These are phyloP conservation scores for Globisporangium abappressorium DNA, from an alignment of 352 stramenopile species.

Conservation along the genomic window DNA sequence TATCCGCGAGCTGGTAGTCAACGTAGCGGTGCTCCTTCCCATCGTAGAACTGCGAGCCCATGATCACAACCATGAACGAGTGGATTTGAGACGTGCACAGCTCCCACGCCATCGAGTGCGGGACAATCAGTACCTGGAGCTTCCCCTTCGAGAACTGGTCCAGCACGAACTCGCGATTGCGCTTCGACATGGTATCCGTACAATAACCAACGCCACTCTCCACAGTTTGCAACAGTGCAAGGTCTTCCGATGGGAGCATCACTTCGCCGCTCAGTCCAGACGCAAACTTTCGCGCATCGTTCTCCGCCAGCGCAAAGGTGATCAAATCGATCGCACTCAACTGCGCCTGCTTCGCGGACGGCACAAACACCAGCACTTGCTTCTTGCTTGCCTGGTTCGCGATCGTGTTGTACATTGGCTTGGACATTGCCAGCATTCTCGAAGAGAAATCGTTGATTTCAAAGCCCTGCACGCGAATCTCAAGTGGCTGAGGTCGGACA, in stretches of 20 bases:
- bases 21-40: constrained; percentile 94
- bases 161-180: constrained; percentile 90
- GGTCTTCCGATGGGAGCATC: constrained; percentile 76
- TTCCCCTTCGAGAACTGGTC: constrained; percentile 84
- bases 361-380: constrained; percentile 95
- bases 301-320: constrained; percentile 92
- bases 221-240: constrained; percentile 93
- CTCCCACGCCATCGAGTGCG: constrained; percentile 93
- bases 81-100: constrained; percentile 62
- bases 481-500: constrained; percentile 94
- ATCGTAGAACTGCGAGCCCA: constrained; percentile 98
- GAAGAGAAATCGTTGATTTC: constrained; percentile 97
- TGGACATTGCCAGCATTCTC: constrained; percentile 97
- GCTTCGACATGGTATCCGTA: constrained; percentile 90
- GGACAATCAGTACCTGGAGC: constrained; percentile 93
- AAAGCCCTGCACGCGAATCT: constrained; percentile 98
- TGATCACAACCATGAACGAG: constrained; percentile 95
- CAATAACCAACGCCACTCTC: constrained; percentile 95
- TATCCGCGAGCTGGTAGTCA: constrained; percentile 96
- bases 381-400: constrained; percentile 85
- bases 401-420: constrained; percentile 97
- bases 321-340: constrained; percentile 99
- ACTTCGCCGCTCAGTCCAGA: constrained; percentile 27
- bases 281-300: constrained; percentile 71
- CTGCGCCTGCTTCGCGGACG: constrained; percentile 97